Evolutionary conservation across 1,284 basidiomycete species (phyloP).

Genomic region (Volvariella volvacea): DNA sequence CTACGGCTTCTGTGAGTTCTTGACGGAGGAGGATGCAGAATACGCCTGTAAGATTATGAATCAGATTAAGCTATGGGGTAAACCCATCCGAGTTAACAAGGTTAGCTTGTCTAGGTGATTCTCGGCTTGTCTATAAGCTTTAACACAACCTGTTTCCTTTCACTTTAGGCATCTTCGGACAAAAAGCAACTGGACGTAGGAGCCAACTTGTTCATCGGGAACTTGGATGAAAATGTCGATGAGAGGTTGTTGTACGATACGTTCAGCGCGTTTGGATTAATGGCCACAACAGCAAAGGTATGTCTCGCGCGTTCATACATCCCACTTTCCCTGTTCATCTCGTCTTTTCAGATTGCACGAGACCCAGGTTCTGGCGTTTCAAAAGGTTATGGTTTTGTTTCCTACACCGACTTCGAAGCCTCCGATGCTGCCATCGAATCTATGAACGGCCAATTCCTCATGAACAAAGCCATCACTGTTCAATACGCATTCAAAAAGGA

Average conservation of each 20-base stretch:
- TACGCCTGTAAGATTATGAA: slow-evolving; percentile 99
- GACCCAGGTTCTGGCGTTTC: slow-evolving; percentile 81
- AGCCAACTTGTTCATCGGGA: slow-evolving; percentile 95
- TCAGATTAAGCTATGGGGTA: slow-evolving; percentile 98
- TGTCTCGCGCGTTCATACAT: slow-evolving; percentile 14
- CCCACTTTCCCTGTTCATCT: slow-evolving; percentile 4
- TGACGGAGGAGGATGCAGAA: slow-evolving; percentile 97
- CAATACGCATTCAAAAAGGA: slow-evolving; percentile 99
- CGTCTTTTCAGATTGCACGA: slow-evolving; percentile 68
- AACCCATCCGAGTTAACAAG: slow-evolving; percentile 98
- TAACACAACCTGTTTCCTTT: slow-evolving; percentile 6
- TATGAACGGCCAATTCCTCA: slow-evolving; percentile 96
- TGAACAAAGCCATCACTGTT: slow-evolving; percentile 95
- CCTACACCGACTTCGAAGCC: slow-evolving; percentile 95
- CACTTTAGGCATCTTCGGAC: slow-evolving; percentile 78
- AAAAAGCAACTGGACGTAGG: slow-evolving; percentile 98
- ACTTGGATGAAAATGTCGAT: slow-evolving; percentile 90
- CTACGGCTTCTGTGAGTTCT: slow-evolving; percentile 98
- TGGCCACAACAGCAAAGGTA: slow-evolving; percentile 93
- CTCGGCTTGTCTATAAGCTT: slow-evolving; percentile 1
- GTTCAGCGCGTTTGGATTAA: slow-evolving; percentile 89
- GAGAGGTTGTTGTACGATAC: slow-evolving; percentile 92
- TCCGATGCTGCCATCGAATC: slow-evolving; percentile 95
- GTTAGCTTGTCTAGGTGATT: slow-evolving; percentile 36
- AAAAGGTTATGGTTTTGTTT: slow-evolving; percentile 96